These are phyloP conservation scores for Pyronema omphalodes DNA, from an alignment of 495 filamentous ascomycete species.

Conservation along the genomic window DNA sequence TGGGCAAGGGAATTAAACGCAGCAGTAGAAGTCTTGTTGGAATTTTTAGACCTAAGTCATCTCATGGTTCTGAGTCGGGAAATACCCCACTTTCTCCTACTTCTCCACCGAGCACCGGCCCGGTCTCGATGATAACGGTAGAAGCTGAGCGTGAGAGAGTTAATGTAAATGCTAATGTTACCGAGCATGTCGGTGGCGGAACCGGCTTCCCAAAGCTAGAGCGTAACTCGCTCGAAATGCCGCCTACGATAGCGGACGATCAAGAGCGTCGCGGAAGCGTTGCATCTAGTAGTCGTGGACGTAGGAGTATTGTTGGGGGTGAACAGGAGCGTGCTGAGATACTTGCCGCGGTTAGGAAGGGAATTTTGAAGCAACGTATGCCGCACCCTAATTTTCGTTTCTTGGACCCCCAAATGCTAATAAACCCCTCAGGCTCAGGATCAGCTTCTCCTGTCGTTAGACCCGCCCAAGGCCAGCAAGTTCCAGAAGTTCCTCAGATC, in stretches of 20 bases:
- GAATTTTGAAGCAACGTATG: conserved; percentile 76
- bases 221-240: conserved; percentile 47
- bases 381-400: conserved; percentile 5
- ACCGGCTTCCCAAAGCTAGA: conserved; percentile 85
- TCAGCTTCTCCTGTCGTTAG: conserved; percentile 47
- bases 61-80: conserved; percentile 54
- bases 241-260: conserved; percentile 26
- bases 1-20: conserved; percentile 96
- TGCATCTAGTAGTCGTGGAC: conserved; percentile 35
- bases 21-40: conserved; percentile 77
- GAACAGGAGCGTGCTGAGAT: conserved; percentile 84
- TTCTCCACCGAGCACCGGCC: conserved; percentile 39
- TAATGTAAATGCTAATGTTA: conserved; percentile 55
- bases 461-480: conserved; percentile 33
- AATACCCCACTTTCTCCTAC: conserved; percentile 43
- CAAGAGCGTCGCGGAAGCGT: conserved; percentile 35
- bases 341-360: conserved; percentile 73
- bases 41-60: conserved; percentile 84
- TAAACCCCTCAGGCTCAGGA: conserved; percentile 37
- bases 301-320: conserved; percentile 72
- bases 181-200: conserved; percentile 49
- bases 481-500: conserved; percentile 8
- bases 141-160: conserved; percentile 81
- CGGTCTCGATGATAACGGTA: conserved; percentile 86
- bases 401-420: conserved; percentile 17